These are phyloP conservation scores for Nicotiana attenuata DNA, from an alignment of 257 asterid species.

Conservation along the genomic window DNA sequence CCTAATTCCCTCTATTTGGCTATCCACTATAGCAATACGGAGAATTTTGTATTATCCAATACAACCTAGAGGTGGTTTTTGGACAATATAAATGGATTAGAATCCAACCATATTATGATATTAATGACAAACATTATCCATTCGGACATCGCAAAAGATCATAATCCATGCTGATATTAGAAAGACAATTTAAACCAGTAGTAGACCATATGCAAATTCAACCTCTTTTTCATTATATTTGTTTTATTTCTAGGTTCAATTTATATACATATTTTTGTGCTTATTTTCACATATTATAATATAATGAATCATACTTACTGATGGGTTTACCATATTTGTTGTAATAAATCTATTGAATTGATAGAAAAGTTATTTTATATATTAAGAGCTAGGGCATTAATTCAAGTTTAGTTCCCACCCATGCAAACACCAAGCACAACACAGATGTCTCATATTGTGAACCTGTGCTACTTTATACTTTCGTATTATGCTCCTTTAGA, in stretches of 20 bases:
- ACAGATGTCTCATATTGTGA: neutral
- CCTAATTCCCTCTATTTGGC: neutral
- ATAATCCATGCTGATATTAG: neutral
- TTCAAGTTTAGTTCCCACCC: neutral
- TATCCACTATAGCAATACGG: neutral
- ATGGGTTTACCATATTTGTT: neutral
- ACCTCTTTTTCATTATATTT: neutral
- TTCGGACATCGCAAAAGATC: neutral
- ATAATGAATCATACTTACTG: neutral
- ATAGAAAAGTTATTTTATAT: neutral
- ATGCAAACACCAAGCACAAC: neutral
- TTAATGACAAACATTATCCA: neutral
- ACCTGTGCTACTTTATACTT: neutral
- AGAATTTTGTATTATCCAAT: neutral
- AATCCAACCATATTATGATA: neutral
- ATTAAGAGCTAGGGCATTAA: neutral
- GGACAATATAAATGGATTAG: neutral
- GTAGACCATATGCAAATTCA: neutral
- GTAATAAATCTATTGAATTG: neutral
- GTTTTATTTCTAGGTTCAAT: neutral
- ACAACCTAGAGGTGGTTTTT: neutral
- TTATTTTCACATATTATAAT: neutral
- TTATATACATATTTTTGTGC: neutral
- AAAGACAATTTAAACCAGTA: neutral
- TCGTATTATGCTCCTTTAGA: neutral